Evolutionary conservation across 768 basidiomycete genomes (phyloP), one percentile per base, ranked within the genome.

Genomic region (Panaeolus cyanescens): DNA sequence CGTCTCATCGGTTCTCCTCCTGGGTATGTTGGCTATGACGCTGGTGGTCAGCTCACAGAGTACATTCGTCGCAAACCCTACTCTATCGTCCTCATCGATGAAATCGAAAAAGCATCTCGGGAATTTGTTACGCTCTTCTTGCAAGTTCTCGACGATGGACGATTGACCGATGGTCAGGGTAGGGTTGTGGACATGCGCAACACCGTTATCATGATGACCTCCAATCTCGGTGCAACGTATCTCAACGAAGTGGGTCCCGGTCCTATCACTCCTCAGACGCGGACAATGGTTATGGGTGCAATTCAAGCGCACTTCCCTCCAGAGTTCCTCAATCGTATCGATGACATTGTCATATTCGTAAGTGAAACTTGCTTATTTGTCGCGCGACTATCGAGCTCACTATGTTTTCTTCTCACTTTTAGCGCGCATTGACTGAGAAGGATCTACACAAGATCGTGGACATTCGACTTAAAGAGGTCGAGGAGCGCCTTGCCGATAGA

Each of bases 171-270:
- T 67, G 91, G 94, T 6, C 94, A 96, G 75, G 95, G 95, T n/a
- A 87, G 91, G 62, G 80, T 93, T 39, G 86, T 93, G 19, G 90
- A 93, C 74, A 95, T 94, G 82, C 82, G 88, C 60, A 96, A 95
- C 71, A 93, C 93, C 1, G 92, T 96, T 70, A 93, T 96, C 72
- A 91, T 95, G 74, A 91, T 96, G 87, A 96, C 95, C 4, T 94
- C 92, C 54, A 98, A 98, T 71, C 82, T 96, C 19, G 95, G 93
- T 42, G 90, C 92, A 5, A 79, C 81, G 20, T 91, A 83, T 75
- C 80, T 93, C 53, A 86, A 90, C 59, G 92, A 93, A 54, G 83
- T 90, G 79, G 83, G 82, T 3, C 86, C 89, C 62, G 92, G 92
- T 4, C 79, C 85, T 0, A 86, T 96, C 55, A 85, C 77, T 19